These are phyloP conservation scores for Fusarium algeriense DNA, from an alignment of 2,329 filamentous ascomycete genomes.

Conservation along the genomic window DNA sequence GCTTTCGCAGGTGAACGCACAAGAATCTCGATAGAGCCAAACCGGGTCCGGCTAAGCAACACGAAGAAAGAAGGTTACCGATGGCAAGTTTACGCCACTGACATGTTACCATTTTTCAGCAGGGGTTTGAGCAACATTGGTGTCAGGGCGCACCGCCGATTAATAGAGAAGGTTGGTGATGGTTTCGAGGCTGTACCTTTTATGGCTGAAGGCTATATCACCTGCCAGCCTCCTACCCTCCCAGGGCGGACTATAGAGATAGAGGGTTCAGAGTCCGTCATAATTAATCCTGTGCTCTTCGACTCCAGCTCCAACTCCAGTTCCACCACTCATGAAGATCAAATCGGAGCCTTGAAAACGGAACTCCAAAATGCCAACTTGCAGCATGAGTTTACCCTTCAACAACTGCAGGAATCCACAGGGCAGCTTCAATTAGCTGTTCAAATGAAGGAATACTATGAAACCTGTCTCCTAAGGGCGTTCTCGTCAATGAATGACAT, in stretches of 20 bases:
- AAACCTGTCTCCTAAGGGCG: background rate
- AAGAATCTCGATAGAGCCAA: background rate
- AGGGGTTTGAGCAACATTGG: background rate
- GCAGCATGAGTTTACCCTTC: background rate
- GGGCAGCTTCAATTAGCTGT: background rate
- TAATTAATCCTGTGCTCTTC: background rate
- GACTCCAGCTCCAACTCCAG: background rate
- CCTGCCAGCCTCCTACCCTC: too few species aligned
- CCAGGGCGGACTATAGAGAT: too few species aligned
- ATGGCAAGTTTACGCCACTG: background rate
- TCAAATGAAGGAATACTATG: background rate
- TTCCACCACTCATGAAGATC: background rate
- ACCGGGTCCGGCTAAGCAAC: background rate
- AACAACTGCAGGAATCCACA: background rate
- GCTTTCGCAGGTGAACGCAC: background rate
- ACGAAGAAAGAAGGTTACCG: background rate
- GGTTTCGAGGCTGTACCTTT: background rate
- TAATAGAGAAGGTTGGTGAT: background rate
- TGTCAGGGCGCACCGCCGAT: background rate
- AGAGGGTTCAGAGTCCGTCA: background rate
- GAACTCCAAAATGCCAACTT: background rate
- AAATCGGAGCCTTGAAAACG: background rate
- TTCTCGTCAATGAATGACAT: background rate
- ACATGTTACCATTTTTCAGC: background rate
- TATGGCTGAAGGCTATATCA: background rate